Percentiles rank a stretch among this genome's conserved stretches.
Conservation (phyloP, 1,284 basidiomycete genomes). For the Apiotrichum gracile region DNA sequence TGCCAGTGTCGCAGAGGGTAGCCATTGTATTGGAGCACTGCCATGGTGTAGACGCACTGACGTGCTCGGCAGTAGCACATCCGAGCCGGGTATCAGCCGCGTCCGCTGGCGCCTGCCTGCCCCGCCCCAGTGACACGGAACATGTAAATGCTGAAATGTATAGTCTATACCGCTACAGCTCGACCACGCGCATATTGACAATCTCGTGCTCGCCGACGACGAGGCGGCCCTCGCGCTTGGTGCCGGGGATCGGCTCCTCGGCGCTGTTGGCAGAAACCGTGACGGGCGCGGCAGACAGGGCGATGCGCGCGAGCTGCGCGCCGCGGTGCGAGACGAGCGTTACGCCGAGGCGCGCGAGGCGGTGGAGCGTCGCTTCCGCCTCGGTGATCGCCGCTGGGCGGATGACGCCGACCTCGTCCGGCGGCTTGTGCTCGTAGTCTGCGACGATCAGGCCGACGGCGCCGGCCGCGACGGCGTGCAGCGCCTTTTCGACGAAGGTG, state of each 20-base stretch:
- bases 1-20: no score
- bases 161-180: neutral
- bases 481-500: conserved; percentile 73
- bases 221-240: conserved; percentile 4
- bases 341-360: conserved; percentile 23
- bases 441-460: conserved; percentile 69
- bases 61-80: no score
- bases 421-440: conserved; percentile 33
- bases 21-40: no score
- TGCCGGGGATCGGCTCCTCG: neutral
- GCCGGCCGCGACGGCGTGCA: conserved; percentile 58
- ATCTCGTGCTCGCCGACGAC: conserved; percentile 10
- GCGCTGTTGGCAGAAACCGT: neutral
- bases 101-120: no score
- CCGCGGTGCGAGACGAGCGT: conserved; percentile 26
- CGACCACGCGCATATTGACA: conserved; percentile 12
- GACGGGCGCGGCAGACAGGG: neutral
- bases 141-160: no score
- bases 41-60: no score
- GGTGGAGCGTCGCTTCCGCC: neutral
- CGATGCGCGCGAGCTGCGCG: conserved; percentile 14
- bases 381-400: conserved; percentile 33
- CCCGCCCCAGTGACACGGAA: no score
- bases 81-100: no score
- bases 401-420: conserved; percentile 15